A percentile compares a stretch with the other conserved stretches of the same genome.
Evolutionary conservation across 176 grass and related monocot species (phyloP).

Genomic region (Cenchrus fungigraminus): DNA sequence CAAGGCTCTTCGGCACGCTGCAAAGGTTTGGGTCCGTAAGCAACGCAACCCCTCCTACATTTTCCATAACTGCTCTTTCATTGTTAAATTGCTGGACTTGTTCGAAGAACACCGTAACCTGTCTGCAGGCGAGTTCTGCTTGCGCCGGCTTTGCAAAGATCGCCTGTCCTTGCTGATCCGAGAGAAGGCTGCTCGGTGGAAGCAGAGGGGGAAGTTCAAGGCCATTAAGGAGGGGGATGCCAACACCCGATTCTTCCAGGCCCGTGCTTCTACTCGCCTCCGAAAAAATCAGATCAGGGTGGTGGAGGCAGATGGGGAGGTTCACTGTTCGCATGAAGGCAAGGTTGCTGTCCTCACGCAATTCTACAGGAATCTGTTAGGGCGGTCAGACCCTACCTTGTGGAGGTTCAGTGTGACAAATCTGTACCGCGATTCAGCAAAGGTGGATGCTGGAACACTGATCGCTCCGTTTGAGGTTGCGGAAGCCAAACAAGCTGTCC

Average conservation of each 20-base stretch:
- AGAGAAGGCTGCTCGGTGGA: background rate
- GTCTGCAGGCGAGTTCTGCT: background rate
- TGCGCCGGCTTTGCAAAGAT: background rate
- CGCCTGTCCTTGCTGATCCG: too few species aligned
- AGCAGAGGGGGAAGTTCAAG: background rate
- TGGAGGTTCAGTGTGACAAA: too few species aligned
- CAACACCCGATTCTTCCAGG: background rate
- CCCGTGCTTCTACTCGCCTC: background rate
- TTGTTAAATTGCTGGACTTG: background rate
- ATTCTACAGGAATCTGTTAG: too few species aligned
- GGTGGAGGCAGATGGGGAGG: background rate
- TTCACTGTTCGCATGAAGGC: background rate
- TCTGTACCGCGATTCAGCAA: too few species aligned
- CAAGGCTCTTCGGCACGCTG: background rate
- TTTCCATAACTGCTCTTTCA: background rate
- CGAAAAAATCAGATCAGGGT: background rate
- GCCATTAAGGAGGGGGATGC: background rate
- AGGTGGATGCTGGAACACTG: too few species aligned
- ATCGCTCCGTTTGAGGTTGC: background rate
- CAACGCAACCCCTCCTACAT: background rate
- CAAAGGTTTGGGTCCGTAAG: background rate
- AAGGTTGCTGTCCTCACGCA: background rate
- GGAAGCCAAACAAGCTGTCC: too few species aligned
- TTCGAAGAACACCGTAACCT: background rate
- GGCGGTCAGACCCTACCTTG: too few species aligned